phyloP scores from a whole-genome alignment of 2,329 filamentous ascomycete species.

The Calycina marina region DNA sequence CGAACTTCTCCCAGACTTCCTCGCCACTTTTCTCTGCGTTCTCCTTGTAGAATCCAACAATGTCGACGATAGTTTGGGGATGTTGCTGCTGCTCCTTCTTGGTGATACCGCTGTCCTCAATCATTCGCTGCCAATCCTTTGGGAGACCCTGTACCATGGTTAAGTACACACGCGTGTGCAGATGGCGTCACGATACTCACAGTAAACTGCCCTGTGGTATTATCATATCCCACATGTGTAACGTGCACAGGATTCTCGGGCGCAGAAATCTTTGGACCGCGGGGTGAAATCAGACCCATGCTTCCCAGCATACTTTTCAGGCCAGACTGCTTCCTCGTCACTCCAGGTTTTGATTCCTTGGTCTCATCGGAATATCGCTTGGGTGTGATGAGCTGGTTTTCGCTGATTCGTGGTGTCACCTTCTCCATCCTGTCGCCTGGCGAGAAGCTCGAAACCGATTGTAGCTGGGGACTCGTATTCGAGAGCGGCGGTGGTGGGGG shows the following conservation, averaged over 20 bases:
- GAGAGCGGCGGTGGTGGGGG: conserved; percentile 30
- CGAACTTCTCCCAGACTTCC: conserved; percentile 93
- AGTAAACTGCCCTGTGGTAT: conserved; percentile 89
- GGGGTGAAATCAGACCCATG: conserved; percentile 64
- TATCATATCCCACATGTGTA: conserved; percentile 95
- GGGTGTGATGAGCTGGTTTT: conserved; percentile 34
- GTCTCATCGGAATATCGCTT: conserved; percentile 73
- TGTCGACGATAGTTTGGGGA: conserved; percentile 88
- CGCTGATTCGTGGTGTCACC: conserved; percentile 28
- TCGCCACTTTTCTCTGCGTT: conserved; percentile 62
- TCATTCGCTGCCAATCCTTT: conserved; percentile 92
- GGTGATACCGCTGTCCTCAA: conserved; percentile 90
- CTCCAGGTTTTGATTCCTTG: conserved; percentile 43
- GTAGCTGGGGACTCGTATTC: conserved; percentile 40
- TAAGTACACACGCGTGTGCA: not conserved
- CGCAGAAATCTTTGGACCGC: conserved; percentile 88
- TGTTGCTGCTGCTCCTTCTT: conserved; percentile 93
- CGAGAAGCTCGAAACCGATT: conserved; percentile 53
- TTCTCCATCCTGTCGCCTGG: conserved; percentile 35
- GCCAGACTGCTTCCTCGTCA: conserved; percentile 70
- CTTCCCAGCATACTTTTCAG: conserved; percentile 82
- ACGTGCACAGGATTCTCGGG: conserved; percentile 97
- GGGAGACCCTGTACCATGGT: conserved; percentile 58
- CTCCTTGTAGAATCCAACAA: conserved; percentile 95
- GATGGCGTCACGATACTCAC: conserved; percentile 30